Evolutionary conservation across 75 land plant genomes (phyloP).

Genomic region (Cunninghamia lanceolata): DNA sequence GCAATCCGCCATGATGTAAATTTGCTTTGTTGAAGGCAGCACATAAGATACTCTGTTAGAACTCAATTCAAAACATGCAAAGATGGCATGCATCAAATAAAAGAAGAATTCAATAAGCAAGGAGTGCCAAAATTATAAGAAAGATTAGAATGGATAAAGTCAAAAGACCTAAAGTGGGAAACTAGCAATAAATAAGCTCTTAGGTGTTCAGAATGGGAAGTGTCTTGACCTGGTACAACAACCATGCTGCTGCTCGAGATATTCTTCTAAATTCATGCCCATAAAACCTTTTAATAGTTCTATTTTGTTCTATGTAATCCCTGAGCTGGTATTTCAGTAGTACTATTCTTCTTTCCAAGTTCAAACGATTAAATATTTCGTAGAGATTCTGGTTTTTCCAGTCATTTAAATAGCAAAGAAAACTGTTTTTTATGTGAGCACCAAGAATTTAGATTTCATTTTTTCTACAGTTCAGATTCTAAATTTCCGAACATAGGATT

Average conservation of each 20-base stretch:
- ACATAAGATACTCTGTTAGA: conserved; percentile 1
- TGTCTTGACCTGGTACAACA: background rate
- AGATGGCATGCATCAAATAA: background rate
- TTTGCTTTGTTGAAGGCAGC: conserved; percentile 34
- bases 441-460: background rate
- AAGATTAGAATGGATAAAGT: background rate
- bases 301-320: background rate
- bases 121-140: background rate
- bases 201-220: background rate
- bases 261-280: background rate
- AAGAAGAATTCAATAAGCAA: conserved; percentile 1
- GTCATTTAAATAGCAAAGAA: background rate
- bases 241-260: background rate
- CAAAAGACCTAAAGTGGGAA: background rate
- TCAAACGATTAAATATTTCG: background rate
- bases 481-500: background rate
- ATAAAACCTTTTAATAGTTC: background rate
- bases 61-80: background rate
- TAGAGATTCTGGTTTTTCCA: background rate
- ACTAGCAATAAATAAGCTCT: background rate
- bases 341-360: background rate
- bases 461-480: background rate
- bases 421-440: background rate
- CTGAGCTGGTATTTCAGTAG: background rate
- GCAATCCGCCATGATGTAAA: conserved; percentile 56